Evolutionary conservation across 805 yeast species (phyloP).

Genomic region (Pichia rugopelliculosa): DNA sequence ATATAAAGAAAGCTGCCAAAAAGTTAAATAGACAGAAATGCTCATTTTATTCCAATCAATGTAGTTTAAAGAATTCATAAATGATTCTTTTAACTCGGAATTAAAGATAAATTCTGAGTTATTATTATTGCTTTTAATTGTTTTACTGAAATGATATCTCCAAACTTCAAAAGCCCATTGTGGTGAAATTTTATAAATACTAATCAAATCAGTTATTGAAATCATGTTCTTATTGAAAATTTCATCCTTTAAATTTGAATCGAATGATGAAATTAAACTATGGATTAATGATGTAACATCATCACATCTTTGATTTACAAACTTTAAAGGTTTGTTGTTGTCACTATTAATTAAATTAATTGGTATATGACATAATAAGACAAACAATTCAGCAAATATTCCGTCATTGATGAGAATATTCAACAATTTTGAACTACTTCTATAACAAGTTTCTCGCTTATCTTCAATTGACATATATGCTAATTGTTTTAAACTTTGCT

Average conservation of each 20-base stretch:
- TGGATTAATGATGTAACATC: constrained; percentile 62
- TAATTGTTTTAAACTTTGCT: constrained; percentile 44
- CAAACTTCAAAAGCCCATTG: constrained; percentile 75
- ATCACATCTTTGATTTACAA: constrained; percentile 64
- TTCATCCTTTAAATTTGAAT: constrained; percentile 38
- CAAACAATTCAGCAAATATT: constrained; percentile 54
- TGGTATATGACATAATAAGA: constrained; percentile 48
- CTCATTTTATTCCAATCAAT: constrained; percentile 26
- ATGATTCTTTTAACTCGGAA: neutral
- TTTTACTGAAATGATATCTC: constrained; percentile 41
- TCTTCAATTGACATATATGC: constrained; percentile 57
- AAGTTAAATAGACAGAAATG: constrained; percentile 44
- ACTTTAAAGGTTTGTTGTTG: constrained; percentile 48
- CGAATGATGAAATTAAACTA: constrained; percentile 52
- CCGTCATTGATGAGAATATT: constrained; percentile 36
- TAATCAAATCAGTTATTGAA: constrained; percentile 34
- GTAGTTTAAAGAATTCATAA: constrained; percentile 14
- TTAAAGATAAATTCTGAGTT: constrained; percentile 10
- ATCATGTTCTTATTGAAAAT: constrained; percentile 30
- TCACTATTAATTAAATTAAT: constrained; percentile 30
- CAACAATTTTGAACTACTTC: constrained; percentile 46
- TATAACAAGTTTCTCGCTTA: constrained; percentile 38
- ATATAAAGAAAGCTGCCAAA: constrained; percentile 69
- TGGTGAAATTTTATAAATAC: constrained; percentile 38
- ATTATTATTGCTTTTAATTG: constrained; percentile 18